Percentiles rank a stretch among this genome's conserved stretches.
Conservation (phyloP, 345 rosid species). For the Psidium friedrichsthalianum region DNA sequence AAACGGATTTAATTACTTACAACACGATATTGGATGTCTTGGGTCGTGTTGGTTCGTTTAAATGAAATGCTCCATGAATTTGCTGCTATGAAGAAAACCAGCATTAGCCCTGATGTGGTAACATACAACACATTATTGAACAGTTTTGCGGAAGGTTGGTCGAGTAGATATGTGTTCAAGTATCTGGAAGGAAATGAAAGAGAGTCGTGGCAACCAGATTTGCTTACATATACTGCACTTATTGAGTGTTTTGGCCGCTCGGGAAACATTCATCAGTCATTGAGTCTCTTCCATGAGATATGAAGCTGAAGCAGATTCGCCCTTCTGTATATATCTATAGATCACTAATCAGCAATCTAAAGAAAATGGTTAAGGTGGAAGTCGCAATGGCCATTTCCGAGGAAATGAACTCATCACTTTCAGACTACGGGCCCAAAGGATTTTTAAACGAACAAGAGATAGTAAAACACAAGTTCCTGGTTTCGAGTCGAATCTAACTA, state of each 20-base stretch:
- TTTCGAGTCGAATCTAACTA: neutral
- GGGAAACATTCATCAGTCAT: conserved; percentile 45
- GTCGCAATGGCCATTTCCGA: conserved; percentile 35
- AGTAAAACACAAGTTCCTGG: neutral
- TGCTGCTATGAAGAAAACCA: conserved; percentile 52
- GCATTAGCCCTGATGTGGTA: conserved; percentile 39
- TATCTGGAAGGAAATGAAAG: conserved; percentile 45
- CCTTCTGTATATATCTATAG: conserved; percentile 61
- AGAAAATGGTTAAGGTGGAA: conserved; percentile 42
- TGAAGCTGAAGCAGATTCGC: conserved; percentile 48
- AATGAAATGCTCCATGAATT: conserved; percentile 49
- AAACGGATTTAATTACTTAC: conserved; percentile 64
- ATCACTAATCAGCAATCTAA: conserved; percentile 29
- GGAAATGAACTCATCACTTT: conserved; percentile 47
- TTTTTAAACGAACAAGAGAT: conserved; percentile 42
- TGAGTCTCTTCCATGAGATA: conserved; percentile 61
- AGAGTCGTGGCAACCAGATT: conserved; percentile 47
- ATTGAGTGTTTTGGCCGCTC: conserved; percentile 68
- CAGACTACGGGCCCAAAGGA: conserved; percentile 47
- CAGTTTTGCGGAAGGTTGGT: conserved; percentile 53
- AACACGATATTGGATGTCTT: conserved; percentile 60
- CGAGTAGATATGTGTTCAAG: conserved; percentile 52
- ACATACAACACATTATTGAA: conserved; percentile 69
- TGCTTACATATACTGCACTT: conserved; percentile 72
- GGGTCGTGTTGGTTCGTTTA: conserved; percentile 45